Base-by-base conservation (phyloP, 192 early-diverging fungal species). In the Oehlia diaphana region DNA sequence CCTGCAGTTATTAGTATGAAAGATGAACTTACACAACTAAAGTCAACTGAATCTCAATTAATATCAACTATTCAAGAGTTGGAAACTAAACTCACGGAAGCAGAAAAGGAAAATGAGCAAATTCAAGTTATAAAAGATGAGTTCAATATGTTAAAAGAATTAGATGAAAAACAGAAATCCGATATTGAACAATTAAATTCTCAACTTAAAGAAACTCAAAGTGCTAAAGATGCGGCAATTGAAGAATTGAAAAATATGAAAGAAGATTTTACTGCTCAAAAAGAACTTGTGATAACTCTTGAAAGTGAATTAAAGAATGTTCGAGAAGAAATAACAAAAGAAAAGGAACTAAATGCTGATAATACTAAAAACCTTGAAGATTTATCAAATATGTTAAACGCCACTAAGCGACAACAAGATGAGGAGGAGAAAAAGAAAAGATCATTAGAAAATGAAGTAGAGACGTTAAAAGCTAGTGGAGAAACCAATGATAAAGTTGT, bases 131-230 rank as follows among this genome's bases (percentile, higher is more conserved):
- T 65, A 9, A 76, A 76, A 76, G 62, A 74, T 12, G 74, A 62
- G 35, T 6, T 76, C 12, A 64, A 35, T 31, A 7, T 47, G 8
- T 44, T 44, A 19, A 64, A 12, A 44, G 21, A 76, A 35, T 76
- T 63, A 14, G 61, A 64, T 42, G 9, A 16, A 9, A 42, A 76
- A 47, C 74, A 64, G 21, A 64, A 76, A 64, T 26, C 37, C 0
- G 14, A 28, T 12, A 76, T 76, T 39, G 31, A 63, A 76, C n/a
- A 64, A 42, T 76, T 76, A 35, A 28, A 76, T 64, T 21, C 9
- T 39, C 61, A 76, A 62, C 28, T 76, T 64, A 7, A 37, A 39
- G 47, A 76, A n/a, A 76, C 35, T 23, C 14, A 14, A 76, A 63
- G 63, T 26, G 16, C 37, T 1, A 64, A 62, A 64, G 35, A 76